These are phyloP conservation scores for Corrigiola litoralis DNA, from an alignment of 179 eudicot species.

Conservation along the genomic window DNA sequence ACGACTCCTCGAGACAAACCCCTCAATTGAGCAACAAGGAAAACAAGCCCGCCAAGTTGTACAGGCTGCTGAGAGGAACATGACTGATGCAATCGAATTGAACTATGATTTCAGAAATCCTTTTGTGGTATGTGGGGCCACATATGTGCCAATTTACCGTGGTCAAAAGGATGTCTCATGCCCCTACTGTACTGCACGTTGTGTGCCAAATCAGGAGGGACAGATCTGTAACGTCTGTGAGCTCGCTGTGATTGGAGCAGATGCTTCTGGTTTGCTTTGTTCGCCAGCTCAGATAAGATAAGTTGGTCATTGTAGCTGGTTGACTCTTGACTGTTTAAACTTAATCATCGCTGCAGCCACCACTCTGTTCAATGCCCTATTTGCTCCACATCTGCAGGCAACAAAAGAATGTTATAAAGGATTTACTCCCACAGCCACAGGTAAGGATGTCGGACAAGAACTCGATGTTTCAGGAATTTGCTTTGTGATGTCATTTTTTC, in stretches of 20 bases:
- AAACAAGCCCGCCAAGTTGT: conserved; percentile 53
- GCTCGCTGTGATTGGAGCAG: conserved; percentile 72
- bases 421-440: conserved; percentile 10
- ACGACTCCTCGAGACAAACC: conserved; percentile 58
- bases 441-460: conserved; percentile 8
- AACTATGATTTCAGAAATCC: conserved; percentile 90
- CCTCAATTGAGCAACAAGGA: conserved; percentile 48
- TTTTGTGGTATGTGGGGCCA: conserved; percentile 82
- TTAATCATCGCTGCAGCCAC: background rate
- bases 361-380: conserved; percentile 9
- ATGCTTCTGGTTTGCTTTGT: conserved; percentile 87
- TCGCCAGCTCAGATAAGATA: conserved; percentile 77
- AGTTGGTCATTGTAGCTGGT: background rate
- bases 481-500: conserved; percentile 16
- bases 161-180: conserved; percentile 79
- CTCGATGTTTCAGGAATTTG: conserved; percentile 12
- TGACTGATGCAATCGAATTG: conserved; percentile 51
- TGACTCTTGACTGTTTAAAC: conserved; percentile 1
- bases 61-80: conserved; percentile 67
- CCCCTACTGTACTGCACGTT: conserved; percentile 73
- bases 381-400: background rate
- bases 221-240: conserved; percentile 79
- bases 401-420: conserved; percentile 4
- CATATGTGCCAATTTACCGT: conserved; percentile 81
- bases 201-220: conserved; percentile 72